A percentile compares a stretch with the other conserved stretches of the same genome.
Evolutionary conservation across 768 basidiomycete genomes (phyloP).

Genomic region (Termitomyces sp.): DNA sequence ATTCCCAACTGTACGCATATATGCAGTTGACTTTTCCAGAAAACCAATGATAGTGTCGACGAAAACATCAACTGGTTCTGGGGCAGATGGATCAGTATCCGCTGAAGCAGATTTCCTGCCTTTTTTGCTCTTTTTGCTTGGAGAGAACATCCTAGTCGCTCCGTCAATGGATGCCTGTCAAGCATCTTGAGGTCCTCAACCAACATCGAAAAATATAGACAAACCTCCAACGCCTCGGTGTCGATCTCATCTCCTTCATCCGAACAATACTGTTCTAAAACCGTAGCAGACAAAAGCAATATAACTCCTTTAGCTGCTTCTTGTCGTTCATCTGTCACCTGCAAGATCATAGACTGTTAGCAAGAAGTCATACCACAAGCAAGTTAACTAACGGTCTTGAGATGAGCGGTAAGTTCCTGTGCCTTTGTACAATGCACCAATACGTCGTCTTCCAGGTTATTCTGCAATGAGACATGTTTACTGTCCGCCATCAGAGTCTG

Average conservation of each 20-base stretch:
- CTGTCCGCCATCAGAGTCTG: constrained; percentile 56
- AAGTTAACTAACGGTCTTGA: constrained; percentile 39
- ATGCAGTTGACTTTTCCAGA: constrained; percentile 79
- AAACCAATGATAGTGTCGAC: constrained; percentile 90
- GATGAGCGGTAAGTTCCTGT: constrained; percentile 33
- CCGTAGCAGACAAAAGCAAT: constrained; percentile 64
- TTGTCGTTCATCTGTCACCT: constrained; percentile 34
- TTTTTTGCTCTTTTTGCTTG: constrained; percentile 37
- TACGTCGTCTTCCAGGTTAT: constrained; percentile 56
- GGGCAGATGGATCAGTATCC: constrained; percentile 34
- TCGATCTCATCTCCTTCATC: constrained; percentile 51
- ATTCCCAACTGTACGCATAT: constrained; percentile 76
- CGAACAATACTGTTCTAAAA: constrained; percentile 72
- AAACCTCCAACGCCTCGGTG: constrained; percentile 61
- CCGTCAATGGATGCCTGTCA: constrained; percentile 60
- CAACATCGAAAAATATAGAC: constrained; percentile 2
- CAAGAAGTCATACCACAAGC: neutral
- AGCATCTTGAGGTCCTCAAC: neutral
- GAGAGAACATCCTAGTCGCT: constrained; percentile 50
- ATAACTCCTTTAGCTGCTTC: constrained; percentile 68
- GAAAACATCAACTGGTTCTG: constrained; percentile 76
- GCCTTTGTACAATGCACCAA: constrained; percentile 43
- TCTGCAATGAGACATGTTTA: constrained; percentile 60
- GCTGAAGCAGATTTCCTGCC: constrained; percentile 31
- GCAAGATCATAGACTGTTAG: neutral